Evolutionary conservation across 371 early-diverging fungal genomes (phyloP).

Genomic region (Mucor velutinosus): DNA sequence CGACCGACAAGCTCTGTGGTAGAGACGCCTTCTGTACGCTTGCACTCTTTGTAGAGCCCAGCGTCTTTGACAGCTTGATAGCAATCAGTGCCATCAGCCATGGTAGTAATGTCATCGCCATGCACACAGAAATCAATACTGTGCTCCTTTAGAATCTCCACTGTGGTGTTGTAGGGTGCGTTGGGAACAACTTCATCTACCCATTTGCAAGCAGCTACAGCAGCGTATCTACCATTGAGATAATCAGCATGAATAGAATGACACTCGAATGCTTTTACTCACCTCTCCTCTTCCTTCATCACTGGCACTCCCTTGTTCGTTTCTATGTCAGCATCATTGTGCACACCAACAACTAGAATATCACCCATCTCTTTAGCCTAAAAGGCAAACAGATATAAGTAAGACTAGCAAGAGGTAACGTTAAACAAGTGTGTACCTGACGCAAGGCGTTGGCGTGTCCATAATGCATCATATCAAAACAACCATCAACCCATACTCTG

Average conservation of each 20-base stretch:
- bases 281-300: constrained; percentile 94
- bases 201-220: constrained; percentile 97
- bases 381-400: neutral
- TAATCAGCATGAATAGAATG: neutral
- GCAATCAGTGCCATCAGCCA: constrained; percentile 95
- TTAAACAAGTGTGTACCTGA: constrained; percentile 48
- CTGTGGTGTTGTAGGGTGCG: constrained; percentile 91
- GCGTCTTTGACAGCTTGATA: constrained; percentile 95
- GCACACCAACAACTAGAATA: constrained; percentile 93
- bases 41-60: constrained; percentile 90
- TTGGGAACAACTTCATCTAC: constrained; percentile 93
- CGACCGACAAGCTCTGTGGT: constrained; percentile 96
- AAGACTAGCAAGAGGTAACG: neutral
- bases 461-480: constrained; percentile 96
- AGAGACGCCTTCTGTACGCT: constrained; percentile 91
- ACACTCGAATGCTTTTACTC: neutral
- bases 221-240: constrained; percentile 70
- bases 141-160: constrained; percentile 83
- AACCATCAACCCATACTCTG: constrained; percentile 91
- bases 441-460: constrained; percentile 97
- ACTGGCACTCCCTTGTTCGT: constrained; percentile 94
- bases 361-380: constrained; percentile 90
- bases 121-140: constrained; percentile 94
- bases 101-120: constrained; percentile 95
- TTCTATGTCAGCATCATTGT: constrained; percentile 92